Evolutionary conservation across 2,329 filamentous ascomycete species (phyloP).

Genomic region (Fusarium duplospermum): DNA sequence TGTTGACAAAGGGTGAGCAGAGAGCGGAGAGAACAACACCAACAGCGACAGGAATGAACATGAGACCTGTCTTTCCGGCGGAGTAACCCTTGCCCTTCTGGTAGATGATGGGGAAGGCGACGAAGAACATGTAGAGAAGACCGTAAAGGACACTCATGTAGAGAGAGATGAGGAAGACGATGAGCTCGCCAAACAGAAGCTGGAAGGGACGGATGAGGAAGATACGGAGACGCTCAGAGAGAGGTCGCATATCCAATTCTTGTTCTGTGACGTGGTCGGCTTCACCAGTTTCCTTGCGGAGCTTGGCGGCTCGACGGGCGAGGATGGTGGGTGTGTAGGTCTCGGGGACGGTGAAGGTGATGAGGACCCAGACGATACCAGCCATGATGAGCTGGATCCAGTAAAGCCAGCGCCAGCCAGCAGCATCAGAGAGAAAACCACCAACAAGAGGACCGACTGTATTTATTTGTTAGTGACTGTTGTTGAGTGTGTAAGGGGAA

Average conservation of each 20-base stretch:
- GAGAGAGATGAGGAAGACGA: slow-evolving; percentile 84
- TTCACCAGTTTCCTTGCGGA: slow-evolving; percentile 77
- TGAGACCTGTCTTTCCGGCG: slow-evolving; percentile 79
- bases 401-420: slow-evolving; percentile 86
- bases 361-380: slow-evolving; percentile 76
- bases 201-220: slow-evolving; percentile 88
- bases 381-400: slow-evolving; percentile 87
- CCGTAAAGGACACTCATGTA: slow-evolving; percentile 89
- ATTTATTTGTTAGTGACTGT: slow-evolving; percentile 10
- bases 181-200: slow-evolving; percentile 84
- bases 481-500: background rate
- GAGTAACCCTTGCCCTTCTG: slow-evolving; percentile 83
- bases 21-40: slow-evolving; percentile 76
- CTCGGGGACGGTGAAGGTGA: slow-evolving; percentile 90
- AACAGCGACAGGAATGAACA: slow-evolving; percentile 87
- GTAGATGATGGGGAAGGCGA: slow-evolving; percentile 78
- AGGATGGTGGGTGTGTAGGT: slow-evolving; percentile 88
- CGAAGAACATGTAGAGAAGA: slow-evolving; percentile 81
- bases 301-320: slow-evolving; percentile 74
- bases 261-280: slow-evolving; percentile 79
- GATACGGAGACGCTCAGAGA: slow-evolving; percentile 75
- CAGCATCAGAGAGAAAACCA: slow-evolving; percentile 77
- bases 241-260: slow-evolving; percentile 78
- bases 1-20: slow-evolving; percentile 81
- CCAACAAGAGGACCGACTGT: slow-evolving; percentile 78